A percentile compares a stretch with the other conserved stretches of the same genome.
phyloP scores from a whole-genome alignment of 257 asterid genomes.

The Ligustrum vulgare region DNA sequence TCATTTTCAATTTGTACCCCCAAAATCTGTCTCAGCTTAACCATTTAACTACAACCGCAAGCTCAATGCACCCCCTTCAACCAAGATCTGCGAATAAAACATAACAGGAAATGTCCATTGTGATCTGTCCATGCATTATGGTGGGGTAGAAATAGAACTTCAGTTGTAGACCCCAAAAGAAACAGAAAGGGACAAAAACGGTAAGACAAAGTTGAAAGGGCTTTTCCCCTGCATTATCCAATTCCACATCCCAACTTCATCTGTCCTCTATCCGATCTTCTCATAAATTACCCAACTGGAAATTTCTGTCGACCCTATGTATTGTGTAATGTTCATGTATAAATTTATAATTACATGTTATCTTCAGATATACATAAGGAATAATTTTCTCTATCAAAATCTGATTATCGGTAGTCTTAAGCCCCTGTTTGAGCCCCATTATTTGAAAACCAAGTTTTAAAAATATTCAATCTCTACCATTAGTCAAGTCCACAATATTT shows the following conservation, averaged over 20 bases:
- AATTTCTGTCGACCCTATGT: background rate
- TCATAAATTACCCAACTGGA: background rate
- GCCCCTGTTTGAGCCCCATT: no score
- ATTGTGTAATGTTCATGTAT: no score
- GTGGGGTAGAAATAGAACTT: background rate
- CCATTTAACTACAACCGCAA: background rate
- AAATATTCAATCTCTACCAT: no score
- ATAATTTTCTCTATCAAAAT: no score
- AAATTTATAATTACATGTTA: background rate
- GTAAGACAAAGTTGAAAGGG: background rate
- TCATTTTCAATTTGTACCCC: background rate
- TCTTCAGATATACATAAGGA: background rate
- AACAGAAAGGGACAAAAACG: no score
- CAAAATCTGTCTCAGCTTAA: background rate
- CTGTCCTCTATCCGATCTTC: background rate
- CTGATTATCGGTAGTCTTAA: no score
- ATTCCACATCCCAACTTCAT: background rate
- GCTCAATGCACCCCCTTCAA: background rate
- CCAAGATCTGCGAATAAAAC: background rate
- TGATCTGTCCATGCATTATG: background rate
- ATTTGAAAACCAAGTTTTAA: no score
- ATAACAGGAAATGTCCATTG: background rate
- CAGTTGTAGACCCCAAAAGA: background rate
- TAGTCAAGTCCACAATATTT: no score
- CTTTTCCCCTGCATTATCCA: background rate